Evolutionary conservation across 2,329 filamentous ascomycete genomes (phyloP).

Genomic region (Trichophyton benhamiae): DNA sequence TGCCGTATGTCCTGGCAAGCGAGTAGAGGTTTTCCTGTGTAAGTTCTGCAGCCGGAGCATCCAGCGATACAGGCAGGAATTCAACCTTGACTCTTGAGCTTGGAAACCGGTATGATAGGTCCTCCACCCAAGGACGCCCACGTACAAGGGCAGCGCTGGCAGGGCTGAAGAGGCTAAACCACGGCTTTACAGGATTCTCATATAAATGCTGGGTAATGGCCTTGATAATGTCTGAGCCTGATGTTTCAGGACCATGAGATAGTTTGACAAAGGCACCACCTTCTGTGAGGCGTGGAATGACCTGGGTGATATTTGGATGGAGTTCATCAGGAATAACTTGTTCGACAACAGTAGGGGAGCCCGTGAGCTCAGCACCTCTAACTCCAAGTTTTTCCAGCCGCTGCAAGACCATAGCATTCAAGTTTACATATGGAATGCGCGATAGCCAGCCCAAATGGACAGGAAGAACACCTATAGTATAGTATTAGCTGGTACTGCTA

Average conservation of each 20-base stretch:
- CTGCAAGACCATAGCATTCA: constrained; percentile 36
- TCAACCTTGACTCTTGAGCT: constrained; percentile 66
- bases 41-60: constrained; percentile 61
- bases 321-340: constrained; percentile 51
- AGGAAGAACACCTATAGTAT: constrained; percentile 62
- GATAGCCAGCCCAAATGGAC: constrained; percentile 56
- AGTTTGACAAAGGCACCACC: constrained; percentile 92
- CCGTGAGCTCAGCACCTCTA: constrained; percentile 41
- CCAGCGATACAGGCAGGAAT: constrained; percentile 62
- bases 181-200: constrained; percentile 64
- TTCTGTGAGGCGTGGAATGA: constrained; percentile 75
- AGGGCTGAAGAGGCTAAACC: constrained; percentile 72
- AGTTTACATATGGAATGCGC: constrained; percentile 38
- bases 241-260: constrained; percentile 39
- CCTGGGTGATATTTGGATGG: constrained; percentile 61
- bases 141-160: constrained; percentile 62
- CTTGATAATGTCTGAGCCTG: constrained; percentile 46
- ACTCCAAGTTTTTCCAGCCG: constrained; percentile 41
- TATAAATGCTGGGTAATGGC: constrained; percentile 52
- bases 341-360: constrained; percentile 44
- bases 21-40: constrained; percentile 79
- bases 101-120: constrained; percentile 65
- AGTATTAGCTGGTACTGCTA: background rate
- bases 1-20: constrained; percentile 80
- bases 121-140: constrained; percentile 87